Conservation (phyloP, 2,329 filamentous ascomycete species). For the Chrysoporthe deuterocubensis region DNA sequence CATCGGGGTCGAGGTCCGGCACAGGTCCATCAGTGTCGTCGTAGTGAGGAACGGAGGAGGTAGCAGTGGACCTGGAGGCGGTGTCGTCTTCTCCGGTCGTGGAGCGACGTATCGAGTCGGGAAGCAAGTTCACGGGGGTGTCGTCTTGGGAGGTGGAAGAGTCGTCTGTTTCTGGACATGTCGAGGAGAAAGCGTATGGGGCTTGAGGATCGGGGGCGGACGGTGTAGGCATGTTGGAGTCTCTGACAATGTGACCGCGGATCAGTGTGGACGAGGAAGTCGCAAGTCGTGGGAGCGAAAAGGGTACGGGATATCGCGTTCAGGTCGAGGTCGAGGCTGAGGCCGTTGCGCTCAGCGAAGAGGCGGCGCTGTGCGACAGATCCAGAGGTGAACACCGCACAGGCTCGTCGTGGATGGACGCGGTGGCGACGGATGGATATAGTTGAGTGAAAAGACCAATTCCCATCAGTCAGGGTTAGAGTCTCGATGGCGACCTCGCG, state of each 20-base stretch:
- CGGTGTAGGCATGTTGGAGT: conserved; percentile 28
- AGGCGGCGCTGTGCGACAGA: neutral
- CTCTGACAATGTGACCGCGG: neutral
- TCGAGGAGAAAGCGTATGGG: conserved; percentile 22
- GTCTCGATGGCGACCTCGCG: conserved; percentile 10
- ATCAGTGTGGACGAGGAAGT: neutral
- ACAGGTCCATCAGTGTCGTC: conserved; percentile 28
- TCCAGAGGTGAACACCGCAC: neutral
- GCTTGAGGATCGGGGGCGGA: conserved; percentile 25
- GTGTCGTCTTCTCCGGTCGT: conserved; percentile 28
- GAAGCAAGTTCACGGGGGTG: neutral
- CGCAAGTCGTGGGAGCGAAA: neutral
- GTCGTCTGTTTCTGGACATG: conserved; percentile 27
- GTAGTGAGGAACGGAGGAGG: conserved; percentile 47
- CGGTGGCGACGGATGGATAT: neutral
- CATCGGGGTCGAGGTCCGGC: conserved; percentile 16
- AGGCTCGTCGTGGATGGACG: neutral
- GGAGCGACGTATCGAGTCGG: conserved; percentile 23
- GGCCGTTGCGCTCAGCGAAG: neutral
- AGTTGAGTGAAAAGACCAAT: neutral
- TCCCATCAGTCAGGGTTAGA: neutral
- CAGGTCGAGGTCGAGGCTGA: neutral
- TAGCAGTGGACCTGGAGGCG: conserved; percentile 46
- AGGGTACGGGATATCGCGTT: neutral
- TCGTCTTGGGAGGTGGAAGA: conserved; percentile 11